These are phyloP conservation scores for Fomitopsis palustris DNA, from an alignment of 1,284 basidiomycete species.

Conservation along the genomic window DNA sequence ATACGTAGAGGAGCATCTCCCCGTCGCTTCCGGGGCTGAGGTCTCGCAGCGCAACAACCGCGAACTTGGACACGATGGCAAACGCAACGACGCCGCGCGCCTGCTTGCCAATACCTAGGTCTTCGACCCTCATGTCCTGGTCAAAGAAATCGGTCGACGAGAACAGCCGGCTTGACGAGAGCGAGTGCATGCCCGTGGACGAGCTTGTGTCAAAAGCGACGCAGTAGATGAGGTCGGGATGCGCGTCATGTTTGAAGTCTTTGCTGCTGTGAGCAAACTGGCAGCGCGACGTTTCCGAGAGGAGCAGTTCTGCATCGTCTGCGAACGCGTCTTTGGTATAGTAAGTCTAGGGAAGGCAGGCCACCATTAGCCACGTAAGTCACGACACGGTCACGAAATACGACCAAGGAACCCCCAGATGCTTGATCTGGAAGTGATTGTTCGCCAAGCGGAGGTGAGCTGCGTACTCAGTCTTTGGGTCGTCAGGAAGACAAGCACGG, in stretches of 20 bases:
- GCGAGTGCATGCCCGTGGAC: slow-evolving; percentile 44
- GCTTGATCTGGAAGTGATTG: too few relatives aligned
- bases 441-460: too few relatives aligned
- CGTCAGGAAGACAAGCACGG: too few relatives aligned
- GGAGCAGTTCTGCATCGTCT: slow-evolving; percentile 52
- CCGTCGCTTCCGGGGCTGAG: slow-evolving; percentile 44
- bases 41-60: slow-evolving; percentile 83
- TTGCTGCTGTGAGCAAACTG: slow-evolving; percentile 83
- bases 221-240: slow-evolving; percentile 78
- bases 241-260: slow-evolving; percentile 74
- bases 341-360: slow-evolving; percentile 55
- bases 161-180: slow-evolving; percentile 73
- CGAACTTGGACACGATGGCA: slow-evolving; percentile 88
- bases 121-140: slow-evolving; percentile 60
- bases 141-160: slow-evolving; percentile 83
- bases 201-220: slow-evolving; percentile 73
- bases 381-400: too few relatives aligned
- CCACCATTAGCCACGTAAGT: background rate
- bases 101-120: slow-evolving; percentile 81
- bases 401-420: too few relatives aligned
- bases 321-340: slow-evolving; percentile 84
- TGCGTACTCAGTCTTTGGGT: too few relatives aligned
- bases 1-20: slow-evolving; percentile 84
- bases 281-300: slow-evolving; percentile 72
- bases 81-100: slow-evolving; percentile 85